phyloP scores from a whole-genome alignment of 164 flowering plant genomes.

The Dillenia suffruticosa region DNA sequence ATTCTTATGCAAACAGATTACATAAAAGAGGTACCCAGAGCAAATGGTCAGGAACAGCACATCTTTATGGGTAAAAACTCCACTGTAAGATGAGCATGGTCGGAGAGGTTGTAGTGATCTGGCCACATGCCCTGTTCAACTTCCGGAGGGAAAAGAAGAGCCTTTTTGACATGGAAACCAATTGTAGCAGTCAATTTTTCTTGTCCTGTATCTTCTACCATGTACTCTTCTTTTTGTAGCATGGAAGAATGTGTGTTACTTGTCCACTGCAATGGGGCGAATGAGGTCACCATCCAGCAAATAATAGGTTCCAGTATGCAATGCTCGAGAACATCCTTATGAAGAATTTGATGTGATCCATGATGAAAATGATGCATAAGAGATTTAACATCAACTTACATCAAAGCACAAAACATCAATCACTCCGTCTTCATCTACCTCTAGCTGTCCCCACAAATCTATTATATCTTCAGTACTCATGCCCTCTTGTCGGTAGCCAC shows the following conservation, averaged over 20 bases:
- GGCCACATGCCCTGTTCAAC: slow-evolving; percentile 26
- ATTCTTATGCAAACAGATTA: no score
- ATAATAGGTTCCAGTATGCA: background rate
- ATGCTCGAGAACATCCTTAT: no score
- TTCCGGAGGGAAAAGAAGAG: slow-evolving; percentile 22
- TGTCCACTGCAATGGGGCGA: slow-evolving; percentile 4
- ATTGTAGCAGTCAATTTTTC: slow-evolving; percentile 5
- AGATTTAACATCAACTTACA: slow-evolving; percentile 3
- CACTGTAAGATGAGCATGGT: slow-evolving; percentile 27
- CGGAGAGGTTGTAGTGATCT: slow-evolving; percentile 20
- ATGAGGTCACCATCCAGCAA: background rate
- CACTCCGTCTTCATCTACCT: slow-evolving; percentile 8
- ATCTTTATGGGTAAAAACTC: slow-evolving; percentile 14
- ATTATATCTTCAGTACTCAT: slow-evolving; percentile 20
- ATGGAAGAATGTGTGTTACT: background rate
- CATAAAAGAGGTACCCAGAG: no score
- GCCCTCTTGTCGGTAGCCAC: slow-evolving; percentile 2
- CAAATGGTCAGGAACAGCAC: slow-evolving; percentile 3
- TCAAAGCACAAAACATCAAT: slow-evolving; percentile 8
- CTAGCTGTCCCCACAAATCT: slow-evolving; percentile 19
- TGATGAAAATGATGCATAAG: background rate
- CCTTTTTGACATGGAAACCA: slow-evolving; percentile 20
- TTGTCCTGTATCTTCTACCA: slow-evolving; percentile 3
- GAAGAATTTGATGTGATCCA: background rate
- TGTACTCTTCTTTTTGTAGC: slow-evolving; percentile 4